Evolutionary conservation across 495 filamentous ascomycete genomes (phyloP).

Genomic region (Aspergillus taichungensis): DNA sequence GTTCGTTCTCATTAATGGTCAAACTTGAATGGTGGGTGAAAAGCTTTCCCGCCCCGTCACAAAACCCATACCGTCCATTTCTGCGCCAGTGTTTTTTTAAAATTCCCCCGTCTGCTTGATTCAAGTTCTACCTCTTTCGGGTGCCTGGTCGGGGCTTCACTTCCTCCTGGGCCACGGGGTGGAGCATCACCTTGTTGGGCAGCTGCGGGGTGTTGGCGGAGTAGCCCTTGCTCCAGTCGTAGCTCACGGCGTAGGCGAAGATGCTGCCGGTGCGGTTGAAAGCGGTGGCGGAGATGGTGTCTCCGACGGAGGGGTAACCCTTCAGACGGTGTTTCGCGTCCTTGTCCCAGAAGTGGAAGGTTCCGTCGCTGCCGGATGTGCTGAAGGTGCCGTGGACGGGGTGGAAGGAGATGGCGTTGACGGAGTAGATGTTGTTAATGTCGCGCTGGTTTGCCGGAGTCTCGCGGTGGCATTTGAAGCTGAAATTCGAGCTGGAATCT

Average conservation of each 20-base stretch:
- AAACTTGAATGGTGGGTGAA: too few species aligned
- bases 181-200: constrained; percentile 80
- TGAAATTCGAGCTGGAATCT: constrained; percentile 73
- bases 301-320: constrained; percentile 77
- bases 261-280: constrained; percentile 73
- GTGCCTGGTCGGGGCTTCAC: constrained; percentile 68
- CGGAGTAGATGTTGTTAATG: constrained; percentile 72
- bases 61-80: not conserved
- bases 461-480: constrained; percentile 89
- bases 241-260: constrained; percentile 86
- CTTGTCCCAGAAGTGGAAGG: constrained; percentile 89
- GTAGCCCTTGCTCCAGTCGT: constrained; percentile 94
- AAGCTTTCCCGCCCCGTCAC: not conserved
- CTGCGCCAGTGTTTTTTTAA: constrained; percentile 1
- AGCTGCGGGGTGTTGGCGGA: constrained; percentile 57
- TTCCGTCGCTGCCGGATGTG: constrained; percentile 82
- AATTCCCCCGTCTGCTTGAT: constrained; percentile 4
- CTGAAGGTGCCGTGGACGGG: constrained; percentile 82
- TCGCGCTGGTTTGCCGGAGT: constrained; percentile 52
- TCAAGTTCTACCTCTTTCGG: constrained; percentile 54
- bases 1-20: too few species aligned
- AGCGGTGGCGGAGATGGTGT: constrained; percentile 65
- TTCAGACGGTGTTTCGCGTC: constrained; percentile 79
- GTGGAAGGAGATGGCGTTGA: constrained; percentile 87
- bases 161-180: constrained; percentile 66